Evolutionary conservation across 306 rosid species (phyloP).

Genomic region (Cucumis cinereus): DNA sequence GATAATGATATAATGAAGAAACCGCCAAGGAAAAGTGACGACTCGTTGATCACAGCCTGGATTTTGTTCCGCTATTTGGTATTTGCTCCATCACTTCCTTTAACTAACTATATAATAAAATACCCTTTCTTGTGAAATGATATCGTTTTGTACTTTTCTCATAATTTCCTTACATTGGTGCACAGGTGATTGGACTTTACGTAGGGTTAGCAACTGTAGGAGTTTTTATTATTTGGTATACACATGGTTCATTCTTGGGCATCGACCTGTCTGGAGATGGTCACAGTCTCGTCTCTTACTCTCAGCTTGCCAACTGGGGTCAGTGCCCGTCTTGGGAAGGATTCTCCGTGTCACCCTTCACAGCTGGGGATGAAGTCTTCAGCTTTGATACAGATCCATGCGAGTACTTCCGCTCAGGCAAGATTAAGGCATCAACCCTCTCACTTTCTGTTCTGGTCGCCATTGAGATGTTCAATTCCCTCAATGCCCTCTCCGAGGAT

Average conservation of each 20-base stretch:
- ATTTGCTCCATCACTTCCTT: not conserved
- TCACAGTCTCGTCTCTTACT: constrained; percentile 69
- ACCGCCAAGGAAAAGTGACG: constrained; percentile 73
- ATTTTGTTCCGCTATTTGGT: constrained; percentile 91
- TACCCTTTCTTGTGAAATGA: not conserved
- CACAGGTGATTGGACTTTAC: constrained; percentile 75
- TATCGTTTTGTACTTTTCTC: not conserved
- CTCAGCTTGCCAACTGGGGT: constrained; percentile 85
- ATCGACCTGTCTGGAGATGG: constrained; percentile 80
- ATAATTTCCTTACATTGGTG: not conserved
- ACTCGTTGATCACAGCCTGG: constrained; percentile 75
- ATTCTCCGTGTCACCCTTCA: constrained; percentile 74
- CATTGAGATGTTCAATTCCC: constrained; percentile 94
- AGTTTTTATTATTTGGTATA: constrained; percentile 75
- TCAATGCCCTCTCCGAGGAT: constrained; percentile 63
- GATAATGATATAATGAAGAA: constrained; percentile 84
- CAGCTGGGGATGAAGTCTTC: constrained; percentile 49
- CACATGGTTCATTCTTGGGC: constrained; percentile 73
- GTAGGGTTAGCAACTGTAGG: constrained; percentile 91
- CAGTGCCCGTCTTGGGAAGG: constrained; percentile 66
- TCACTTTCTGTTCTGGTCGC: constrained; percentile 92
- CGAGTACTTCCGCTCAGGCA: constrained; percentile 65
- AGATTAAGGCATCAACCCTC: constrained; percentile 76
- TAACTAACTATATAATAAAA: not conserved
- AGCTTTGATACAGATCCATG: constrained; percentile 47